These are phyloP conservation scores for Aspergillus persii DNA, from an alignment of 2,329 filamentous ascomycete genomes.

Conservation along the genomic window DNA sequence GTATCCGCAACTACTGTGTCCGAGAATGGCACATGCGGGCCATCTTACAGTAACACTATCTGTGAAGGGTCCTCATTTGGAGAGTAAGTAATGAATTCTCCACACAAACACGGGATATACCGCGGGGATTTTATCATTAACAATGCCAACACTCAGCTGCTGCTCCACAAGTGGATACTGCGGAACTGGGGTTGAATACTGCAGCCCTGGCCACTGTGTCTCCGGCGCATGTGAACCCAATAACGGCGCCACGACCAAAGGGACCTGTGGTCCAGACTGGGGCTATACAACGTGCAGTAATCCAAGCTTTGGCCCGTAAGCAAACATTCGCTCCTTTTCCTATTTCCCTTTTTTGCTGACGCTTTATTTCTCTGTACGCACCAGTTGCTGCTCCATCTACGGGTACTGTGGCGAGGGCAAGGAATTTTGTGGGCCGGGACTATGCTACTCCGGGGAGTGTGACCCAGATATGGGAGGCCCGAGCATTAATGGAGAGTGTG, in stretches of 20 bases:
- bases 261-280: slow-evolving; percentile 4
- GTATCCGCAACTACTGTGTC: slow-evolving; percentile 1
- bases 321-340: background rate
- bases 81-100: background rate
- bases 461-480: slow-evolving; percentile 23
- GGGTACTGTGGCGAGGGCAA: slow-evolving; percentile 20
- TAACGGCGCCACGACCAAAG: background rate
- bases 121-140: background rate
- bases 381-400: slow-evolving; percentile 11
- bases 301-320: slow-evolving; percentile 6
- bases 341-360: background rate
- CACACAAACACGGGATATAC: background rate
- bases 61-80: slow-evolving; percentile 7
- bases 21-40: slow-evolving; percentile 4
- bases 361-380: background rate
- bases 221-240: slow-evolving; percentile 1
- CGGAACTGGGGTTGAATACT: slow-evolving; percentile 2
- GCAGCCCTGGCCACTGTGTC: slow-evolving; percentile 1
- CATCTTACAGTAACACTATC: slow-evolving; percentile 1
- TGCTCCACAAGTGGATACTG: slow-evolving; percentile 5
- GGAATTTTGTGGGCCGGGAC: slow-evolving; percentile 24
- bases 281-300: slow-evolving; percentile 6
- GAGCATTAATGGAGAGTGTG: slow-evolving; percentile 23
- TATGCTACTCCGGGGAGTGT: slow-evolving; percentile 25
- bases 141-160: background rate